Evolutionary conservation across 306 rosid species (phyloP), one percentile per base, ranked within the genome.

Genomic region (Acacia crassicarpa): DNA sequence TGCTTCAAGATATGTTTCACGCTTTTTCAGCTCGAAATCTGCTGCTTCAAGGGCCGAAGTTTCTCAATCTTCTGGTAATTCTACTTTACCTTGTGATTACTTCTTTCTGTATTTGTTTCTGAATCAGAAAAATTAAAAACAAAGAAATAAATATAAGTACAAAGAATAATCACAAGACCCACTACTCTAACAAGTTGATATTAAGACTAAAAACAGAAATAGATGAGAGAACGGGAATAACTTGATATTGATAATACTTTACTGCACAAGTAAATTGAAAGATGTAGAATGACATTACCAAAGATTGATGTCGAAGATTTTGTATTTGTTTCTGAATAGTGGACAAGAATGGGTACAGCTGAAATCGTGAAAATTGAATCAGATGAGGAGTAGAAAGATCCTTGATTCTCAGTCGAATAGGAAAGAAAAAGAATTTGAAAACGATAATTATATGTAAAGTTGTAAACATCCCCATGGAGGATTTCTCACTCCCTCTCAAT

Each of bases 1-100:
- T 88, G 92, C 94, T 83, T 86, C 94, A 17, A 89, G 96, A 83
- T 91, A 94, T 81, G 92, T 93, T 83, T 91, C 96, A 51, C 89
- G 93, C 48, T 92, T 92, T 86, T 88, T 94, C 91, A 87, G 85
- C 83, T 80, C 97, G 22, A 91, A 83, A 77, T 87, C 91, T 81
- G 86, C 91, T 80, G 78, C 90, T 58, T 83, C 90, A 43, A 85
- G 84, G 88, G 77, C 85, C 75, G 83, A 76, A 80, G 84, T 80
- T 80, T 80, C 88, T 86, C 88, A 84, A 82, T 86, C 91, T 62
- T 88, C 91, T 78, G 97, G 98, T 94, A 89, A 86, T 67, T 30
- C 72, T 72, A 23, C 69, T 72, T 59, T 49, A 38, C 54, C 45
- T 48, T 56, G 71, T 83, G 71, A 62, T 80, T 17, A 77, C 66